Evolutionary conservation across 2,329 filamentous ascomycete species (phyloP).

Genomic region (Shiraia bambusicola): DNA sequence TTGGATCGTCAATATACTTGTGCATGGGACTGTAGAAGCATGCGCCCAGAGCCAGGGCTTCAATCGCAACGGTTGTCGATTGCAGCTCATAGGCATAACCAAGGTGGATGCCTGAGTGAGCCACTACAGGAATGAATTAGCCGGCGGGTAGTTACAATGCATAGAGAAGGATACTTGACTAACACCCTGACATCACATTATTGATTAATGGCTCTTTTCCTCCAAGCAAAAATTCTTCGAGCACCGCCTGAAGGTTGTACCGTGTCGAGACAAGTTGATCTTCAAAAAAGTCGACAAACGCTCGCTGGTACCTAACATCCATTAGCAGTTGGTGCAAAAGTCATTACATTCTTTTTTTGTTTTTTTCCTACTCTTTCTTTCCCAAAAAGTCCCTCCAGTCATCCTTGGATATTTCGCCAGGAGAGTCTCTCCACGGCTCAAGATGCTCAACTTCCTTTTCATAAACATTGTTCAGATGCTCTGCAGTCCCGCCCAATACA

Average conservation of each 20-base stretch:
- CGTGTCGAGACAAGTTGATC: conserved; percentile 75
- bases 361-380: conserved; percentile 62
- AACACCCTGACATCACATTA: conserved; percentile 76
- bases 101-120: conserved; percentile 89
- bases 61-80: conserved; percentile 82
- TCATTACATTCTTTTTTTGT: conserved; percentile 43
- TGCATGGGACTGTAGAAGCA: conserved; percentile 60
- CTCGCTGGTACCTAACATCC: conserved; percentile 70
- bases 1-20: conserved; percentile 68
- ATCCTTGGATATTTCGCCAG: conserved; percentile 75
- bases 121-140: conserved; percentile 57
- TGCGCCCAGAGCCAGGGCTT: conserved; percentile 72
- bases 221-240: conserved; percentile 73
- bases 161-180: conserved; percentile 41
- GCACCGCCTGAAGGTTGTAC: conserved; percentile 82
- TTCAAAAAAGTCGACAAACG: conserved; percentile 93
- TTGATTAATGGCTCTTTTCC: conserved; percentile 78
- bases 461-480: conserved; percentile 78
- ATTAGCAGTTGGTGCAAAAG: conserved; percentile 12
- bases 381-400: conserved; percentile 90
- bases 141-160: too few species aligned
- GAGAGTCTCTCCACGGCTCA: conserved; percentile 80
- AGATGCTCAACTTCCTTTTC: conserved; percentile 71
- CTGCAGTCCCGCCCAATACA: conserved; percentile 72
- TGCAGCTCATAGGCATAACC: conserved; percentile 91